phyloP scores from a whole-genome alignment of 208 protist genomes.

The Trypanosomatidae sp. region DNA sequence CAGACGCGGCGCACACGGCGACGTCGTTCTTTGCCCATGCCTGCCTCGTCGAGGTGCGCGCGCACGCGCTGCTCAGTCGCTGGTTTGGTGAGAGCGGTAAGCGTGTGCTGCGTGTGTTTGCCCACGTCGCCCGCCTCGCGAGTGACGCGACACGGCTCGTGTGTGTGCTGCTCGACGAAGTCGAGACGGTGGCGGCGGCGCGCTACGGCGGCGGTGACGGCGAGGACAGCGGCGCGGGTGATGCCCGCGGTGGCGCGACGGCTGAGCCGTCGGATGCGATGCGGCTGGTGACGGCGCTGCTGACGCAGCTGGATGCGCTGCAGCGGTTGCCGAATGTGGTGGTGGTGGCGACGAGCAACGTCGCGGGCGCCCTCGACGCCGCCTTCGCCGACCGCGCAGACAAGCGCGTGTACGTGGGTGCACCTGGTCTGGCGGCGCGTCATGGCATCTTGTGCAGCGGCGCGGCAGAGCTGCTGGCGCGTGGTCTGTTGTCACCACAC shows the following conservation, averaged over 20 bases:
- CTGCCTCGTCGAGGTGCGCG: conserved; percentile 90
- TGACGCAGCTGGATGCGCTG: conserved; percentile 94
- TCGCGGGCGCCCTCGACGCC: conserved; percentile 88
- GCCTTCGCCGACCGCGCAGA: conserved; percentile 96
- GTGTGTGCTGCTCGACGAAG: conserved; percentile 92
- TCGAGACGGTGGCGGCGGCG: conserved; percentile 92
- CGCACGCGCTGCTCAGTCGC: conserved; percentile 92
- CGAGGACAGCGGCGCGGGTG: too few species aligned
- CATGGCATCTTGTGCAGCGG: conserved; percentile 58
- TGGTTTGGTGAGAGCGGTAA: conserved; percentile 98
- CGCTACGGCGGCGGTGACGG: conserved; percentile 75
- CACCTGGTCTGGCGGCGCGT: conserved; percentile 64
- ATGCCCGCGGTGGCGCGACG: too few species aligned
- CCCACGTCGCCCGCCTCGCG: conserved; percentile 64
- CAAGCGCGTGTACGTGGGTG: conserved; percentile 89
- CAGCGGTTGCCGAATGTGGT: conserved; percentile 84
- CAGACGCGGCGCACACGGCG: background rate
- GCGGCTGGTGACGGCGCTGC: conserved; percentile 91
- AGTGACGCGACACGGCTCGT: conserved; percentile 36
- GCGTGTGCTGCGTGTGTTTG: conserved; percentile 92
- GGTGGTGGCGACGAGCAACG: conserved; percentile 93
- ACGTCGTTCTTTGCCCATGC: conserved; percentile 18
- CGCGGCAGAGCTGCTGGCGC: conserved; percentile 61
- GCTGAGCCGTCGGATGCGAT: conserved; percentile 93
- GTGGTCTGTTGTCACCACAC: background rate